A percentile compares a stretch with the other conserved stretches of the same genome.
Conservation (phyloP, 106 monocot genomes). For the Allium cepa region DNA sequence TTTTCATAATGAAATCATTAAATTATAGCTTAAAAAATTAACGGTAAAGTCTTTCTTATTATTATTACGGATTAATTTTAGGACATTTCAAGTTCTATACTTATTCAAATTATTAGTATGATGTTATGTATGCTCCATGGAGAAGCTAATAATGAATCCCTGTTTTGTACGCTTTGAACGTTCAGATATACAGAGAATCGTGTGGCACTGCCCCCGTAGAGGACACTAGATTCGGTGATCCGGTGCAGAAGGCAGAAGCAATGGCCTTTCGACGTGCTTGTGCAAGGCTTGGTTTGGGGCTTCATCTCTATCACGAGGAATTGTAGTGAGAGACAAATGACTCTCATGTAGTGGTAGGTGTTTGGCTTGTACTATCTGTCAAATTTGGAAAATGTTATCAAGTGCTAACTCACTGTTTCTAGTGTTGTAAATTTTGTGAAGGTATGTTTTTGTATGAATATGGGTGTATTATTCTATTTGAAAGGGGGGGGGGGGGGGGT, state of each 20-base stretch:
- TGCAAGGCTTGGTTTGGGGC: conserved; percentile 86
- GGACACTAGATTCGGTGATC: conserved; percentile 66
- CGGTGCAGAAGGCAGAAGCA: conserved; percentile 92
- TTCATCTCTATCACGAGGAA: conserved; percentile 96
- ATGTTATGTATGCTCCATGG: too few relatives aligned
- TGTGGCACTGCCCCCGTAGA: conserved; percentile 67
- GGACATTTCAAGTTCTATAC: too few relatives aligned
- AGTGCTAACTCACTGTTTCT: neutral
- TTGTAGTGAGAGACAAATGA: conserved; percentile 10
- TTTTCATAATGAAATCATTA: too few relatives aligned
- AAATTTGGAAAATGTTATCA: neutral
- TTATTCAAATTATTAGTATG: too few relatives aligned
- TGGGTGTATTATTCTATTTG: too few relatives aligned
- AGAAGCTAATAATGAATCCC: too few relatives aligned
- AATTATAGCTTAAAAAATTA: too few relatives aligned
- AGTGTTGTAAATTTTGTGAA: neutral
- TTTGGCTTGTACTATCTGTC: neutral
- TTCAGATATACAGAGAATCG: conserved; percentile 87
- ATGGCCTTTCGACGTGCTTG: conserved; percentile 98
- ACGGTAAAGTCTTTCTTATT: neutral
- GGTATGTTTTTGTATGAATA: too few relatives aligned
- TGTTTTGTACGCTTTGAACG: neutral
- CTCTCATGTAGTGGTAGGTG: neutral
- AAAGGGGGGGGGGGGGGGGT: too few relatives aligned
- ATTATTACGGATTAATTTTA: neutral